phyloP scores from a whole-genome alignment of 2,329 filamentous ascomycete species.

The Epichloe aotearoae region DNA sequence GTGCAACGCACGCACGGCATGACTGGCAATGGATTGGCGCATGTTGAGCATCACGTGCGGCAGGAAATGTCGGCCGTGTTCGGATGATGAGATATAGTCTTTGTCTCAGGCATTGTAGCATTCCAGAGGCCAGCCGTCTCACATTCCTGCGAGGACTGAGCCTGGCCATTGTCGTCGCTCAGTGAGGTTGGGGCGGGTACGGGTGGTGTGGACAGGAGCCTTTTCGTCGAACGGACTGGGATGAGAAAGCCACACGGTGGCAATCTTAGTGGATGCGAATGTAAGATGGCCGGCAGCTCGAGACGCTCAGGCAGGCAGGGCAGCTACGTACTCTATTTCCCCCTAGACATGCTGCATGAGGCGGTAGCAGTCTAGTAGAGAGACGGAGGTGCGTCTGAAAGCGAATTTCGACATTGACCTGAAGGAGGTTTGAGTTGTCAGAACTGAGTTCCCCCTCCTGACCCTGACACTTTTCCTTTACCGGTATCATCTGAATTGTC shows the following conservation, averaged over 20 bases:
- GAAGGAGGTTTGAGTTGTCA: not conserved
- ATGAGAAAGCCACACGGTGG: constrained; percentile 4
- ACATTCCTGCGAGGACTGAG: constrained; percentile 15
- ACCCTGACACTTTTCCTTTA: constrained; percentile 1
- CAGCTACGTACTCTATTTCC: not conserved
- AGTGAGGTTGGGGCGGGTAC: constrained; percentile 16
- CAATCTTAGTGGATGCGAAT: constrained; percentile 3
- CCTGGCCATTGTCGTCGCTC: constrained; percentile 22
- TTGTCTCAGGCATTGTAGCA: constrained; percentile 23
- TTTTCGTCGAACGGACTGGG: constrained; percentile 1
- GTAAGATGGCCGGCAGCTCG: not conserved
- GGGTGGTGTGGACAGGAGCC: not conserved
- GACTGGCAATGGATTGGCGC: constrained; percentile 5
- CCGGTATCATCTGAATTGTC: not conserved
- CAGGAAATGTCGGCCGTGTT: constrained; percentile 12
- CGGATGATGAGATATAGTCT: constrained; percentile 17
- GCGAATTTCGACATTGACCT: not conserved
- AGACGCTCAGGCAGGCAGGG: not conserved
- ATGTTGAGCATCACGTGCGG: constrained; percentile 14
- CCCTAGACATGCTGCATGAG: not conserved
- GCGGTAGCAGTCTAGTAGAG: not conserved
- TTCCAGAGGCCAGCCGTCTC: constrained; percentile 18
- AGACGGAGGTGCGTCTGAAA: not conserved
- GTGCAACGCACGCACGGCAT: constrained; percentile 3
- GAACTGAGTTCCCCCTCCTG: not conserved